Evolutionary conservation across 768 basidiomycete species (phyloP).

Genomic region (Psilocybe azurescens): DNA sequence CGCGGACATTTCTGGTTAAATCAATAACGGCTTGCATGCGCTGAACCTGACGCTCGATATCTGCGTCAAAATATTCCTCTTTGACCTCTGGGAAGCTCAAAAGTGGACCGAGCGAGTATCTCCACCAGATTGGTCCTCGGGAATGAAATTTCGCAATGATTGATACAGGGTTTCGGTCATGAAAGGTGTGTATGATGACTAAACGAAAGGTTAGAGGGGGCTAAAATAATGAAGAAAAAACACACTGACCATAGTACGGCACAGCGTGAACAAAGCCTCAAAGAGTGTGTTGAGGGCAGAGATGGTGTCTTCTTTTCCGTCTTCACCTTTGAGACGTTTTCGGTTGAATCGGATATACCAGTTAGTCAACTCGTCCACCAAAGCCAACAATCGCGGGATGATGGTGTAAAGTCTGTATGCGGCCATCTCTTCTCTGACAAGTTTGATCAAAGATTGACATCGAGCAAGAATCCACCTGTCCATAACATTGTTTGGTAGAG

Average conservation of each 20-base stretch:
- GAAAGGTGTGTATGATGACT: slow-evolving; percentile 99
- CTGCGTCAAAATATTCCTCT: slow-evolving; percentile 92
- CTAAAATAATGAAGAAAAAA: neutral
- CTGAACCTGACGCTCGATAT: slow-evolving; percentile 93
- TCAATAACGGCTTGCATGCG: slow-evolving; percentile 97
- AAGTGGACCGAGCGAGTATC: slow-evolving; percentile 97
- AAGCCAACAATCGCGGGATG: slow-evolving; percentile 90
- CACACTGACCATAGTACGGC: slow-evolving; percentile 84
- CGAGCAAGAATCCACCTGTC: slow-evolving; percentile 97
- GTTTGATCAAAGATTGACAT: slow-evolving; percentile 94
- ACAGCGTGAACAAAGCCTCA: slow-evolving; percentile 93
- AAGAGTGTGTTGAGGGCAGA: slow-evolving; percentile 94
- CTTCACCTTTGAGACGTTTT: slow-evolving; percentile 92
- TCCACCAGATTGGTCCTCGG: slow-evolving; percentile 67
- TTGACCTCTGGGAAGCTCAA: slow-evolving; percentile 91
- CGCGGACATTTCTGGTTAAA: slow-evolving; percentile 85
- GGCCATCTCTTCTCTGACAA: slow-evolving; percentile 94
- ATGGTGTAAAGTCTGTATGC: slow-evolving; percentile 98
- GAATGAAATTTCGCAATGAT: slow-evolving; percentile 83
- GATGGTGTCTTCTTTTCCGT: slow-evolving; percentile 85
- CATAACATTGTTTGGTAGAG: slow-evolving; percentile 92
- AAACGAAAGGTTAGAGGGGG: slow-evolving; percentile 12
- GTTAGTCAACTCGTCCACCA: slow-evolving; percentile 96
- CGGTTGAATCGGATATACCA: slow-evolving; percentile 99
- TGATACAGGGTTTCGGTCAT: slow-evolving; percentile 97